Conservation (phyloP, 1,139 yeast species). For the Magnusiomyces clavatus region DNA sequence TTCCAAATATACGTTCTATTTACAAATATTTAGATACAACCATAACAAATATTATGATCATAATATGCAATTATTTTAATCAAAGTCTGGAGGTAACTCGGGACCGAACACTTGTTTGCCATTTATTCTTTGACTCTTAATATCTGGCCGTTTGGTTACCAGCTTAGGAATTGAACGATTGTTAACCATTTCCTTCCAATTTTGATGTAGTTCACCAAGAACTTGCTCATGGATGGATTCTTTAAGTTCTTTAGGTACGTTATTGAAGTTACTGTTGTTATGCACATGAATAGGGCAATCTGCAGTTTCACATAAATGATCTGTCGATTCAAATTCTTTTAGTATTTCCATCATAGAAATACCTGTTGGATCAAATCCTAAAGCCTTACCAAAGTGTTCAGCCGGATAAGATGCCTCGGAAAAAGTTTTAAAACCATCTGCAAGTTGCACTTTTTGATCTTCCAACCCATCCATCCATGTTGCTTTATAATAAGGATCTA, state of each 20-base stretch:
- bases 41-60: no score
- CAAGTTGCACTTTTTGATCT: neutral
- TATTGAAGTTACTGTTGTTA: neutral
- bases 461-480: neutral
- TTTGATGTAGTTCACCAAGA: neutral
- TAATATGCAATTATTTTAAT: no score
- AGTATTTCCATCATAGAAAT: neutral
- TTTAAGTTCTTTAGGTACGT: neutral
- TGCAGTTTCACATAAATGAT: neutral
- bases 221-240: neutral
- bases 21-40: no score
- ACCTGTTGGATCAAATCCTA: constrained; percentile 5
- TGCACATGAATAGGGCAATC: neutral
- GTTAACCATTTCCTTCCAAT: neutral
- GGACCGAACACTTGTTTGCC: constrained; percentile 6
- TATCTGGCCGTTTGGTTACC: neutral
- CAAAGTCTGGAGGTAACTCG: constrained; percentile 1
- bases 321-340: neutral
- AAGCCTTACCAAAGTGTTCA: neutral
- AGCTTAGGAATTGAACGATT: neutral
- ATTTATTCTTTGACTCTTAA: constrained; percentile 1
- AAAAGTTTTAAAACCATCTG: neutral
- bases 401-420: neutral
- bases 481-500: neutral
- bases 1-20: no score